A percentile compares a stretch with the other conserved stretches of the same genome.
Evolutionary conservation across 371 early-diverging fungal genomes (phyloP).

Genomic region (Apophysomyces trapeziformis): DNA sequence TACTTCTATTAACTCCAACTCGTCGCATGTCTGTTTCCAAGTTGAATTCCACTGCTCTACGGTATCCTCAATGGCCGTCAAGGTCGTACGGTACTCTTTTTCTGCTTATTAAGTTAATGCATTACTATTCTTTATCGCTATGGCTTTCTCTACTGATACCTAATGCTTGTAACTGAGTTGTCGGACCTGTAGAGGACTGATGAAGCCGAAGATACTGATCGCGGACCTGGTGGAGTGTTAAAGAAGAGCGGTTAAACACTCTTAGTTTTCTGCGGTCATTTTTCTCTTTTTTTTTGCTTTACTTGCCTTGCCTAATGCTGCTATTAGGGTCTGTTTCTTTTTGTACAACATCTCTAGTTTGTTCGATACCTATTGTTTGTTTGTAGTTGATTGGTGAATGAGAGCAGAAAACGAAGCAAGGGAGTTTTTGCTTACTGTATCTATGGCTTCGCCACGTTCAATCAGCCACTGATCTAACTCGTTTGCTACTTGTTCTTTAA

Average conservation of each 20-base stretch:
- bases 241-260: too few relatives aligned
- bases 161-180: slow-evolving; percentile 16
- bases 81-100: slow-evolving; percentile 24
- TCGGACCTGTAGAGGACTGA: slow-evolving; percentile 20
- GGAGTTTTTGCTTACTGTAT: slow-evolving; percentile 13
- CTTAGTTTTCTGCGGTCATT: neutral
- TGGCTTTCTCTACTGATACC: slow-evolving; percentile 16
- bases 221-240: slow-evolving; percentile 16
- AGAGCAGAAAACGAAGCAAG: neutral
- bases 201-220: slow-evolving; percentile 25
- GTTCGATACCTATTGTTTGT: neutral
- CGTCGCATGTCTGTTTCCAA: slow-evolving; percentile 44
- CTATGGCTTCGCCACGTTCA: slow-evolving; percentile 14
- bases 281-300: neutral
- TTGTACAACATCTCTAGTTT: slow-evolving; percentile 19
- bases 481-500: slow-evolving; percentile 27
- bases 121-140: neutral
- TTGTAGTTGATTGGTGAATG: neutral
- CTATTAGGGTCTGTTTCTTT: slow-evolving; percentile 17
- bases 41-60: slow-evolving; percentile 42
- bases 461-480: slow-evolving; percentile 32
- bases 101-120: slow-evolving; percentile 15
- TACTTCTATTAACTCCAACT: slow-evolving; percentile 43
- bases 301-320: slow-evolving; percentile 26
- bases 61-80: slow-evolving; percentile 29